These are phyloP conservation scores for Artemisia argyi DNA, from an alignment of 129 eudicot species.

Conservation along the genomic window DNA sequence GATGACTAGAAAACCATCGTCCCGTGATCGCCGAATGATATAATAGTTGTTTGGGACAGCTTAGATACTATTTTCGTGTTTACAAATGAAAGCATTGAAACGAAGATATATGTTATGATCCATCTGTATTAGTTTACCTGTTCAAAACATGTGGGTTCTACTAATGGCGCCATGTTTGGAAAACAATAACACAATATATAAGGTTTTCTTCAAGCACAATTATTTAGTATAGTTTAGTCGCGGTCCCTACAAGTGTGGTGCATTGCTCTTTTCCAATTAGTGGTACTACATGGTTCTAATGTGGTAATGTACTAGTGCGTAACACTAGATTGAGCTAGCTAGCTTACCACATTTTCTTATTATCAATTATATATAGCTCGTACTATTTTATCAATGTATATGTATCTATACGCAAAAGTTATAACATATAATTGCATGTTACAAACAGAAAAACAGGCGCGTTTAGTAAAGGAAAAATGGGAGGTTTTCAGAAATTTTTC, in stretches of 20 bases:
- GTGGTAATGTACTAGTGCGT: not conserved
- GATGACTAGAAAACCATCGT: not conserved
- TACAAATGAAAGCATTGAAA: not conserved
- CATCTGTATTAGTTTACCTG: not conserved
- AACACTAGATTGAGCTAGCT: not conserved
- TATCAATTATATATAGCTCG: not conserved
- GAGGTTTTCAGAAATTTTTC: too few species aligned
- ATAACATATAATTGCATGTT: too few species aligned
- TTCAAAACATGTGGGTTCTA: conserved; percentile 8
- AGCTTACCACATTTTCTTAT: not conserved
- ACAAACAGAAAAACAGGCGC: too few species aligned
- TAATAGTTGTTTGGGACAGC: not conserved
- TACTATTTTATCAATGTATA: too few species aligned
- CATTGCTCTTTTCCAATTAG: not conserved
- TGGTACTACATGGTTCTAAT: conserved; percentile 2
- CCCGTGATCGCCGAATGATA: not conserved
- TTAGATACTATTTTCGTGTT: not conserved
- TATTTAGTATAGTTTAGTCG: not conserved
- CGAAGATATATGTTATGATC: not conserved
- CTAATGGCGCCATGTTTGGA: not conserved
- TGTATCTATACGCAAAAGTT: too few species aligned
- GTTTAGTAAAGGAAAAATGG: too few species aligned
- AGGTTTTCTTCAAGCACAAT: not conserved
- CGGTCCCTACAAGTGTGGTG: not conserved
- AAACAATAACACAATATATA: not conserved